phyloP scores from a whole-genome alignment of 2,329 filamentous ascomycete species.

The Fusarium sp. region DNA sequence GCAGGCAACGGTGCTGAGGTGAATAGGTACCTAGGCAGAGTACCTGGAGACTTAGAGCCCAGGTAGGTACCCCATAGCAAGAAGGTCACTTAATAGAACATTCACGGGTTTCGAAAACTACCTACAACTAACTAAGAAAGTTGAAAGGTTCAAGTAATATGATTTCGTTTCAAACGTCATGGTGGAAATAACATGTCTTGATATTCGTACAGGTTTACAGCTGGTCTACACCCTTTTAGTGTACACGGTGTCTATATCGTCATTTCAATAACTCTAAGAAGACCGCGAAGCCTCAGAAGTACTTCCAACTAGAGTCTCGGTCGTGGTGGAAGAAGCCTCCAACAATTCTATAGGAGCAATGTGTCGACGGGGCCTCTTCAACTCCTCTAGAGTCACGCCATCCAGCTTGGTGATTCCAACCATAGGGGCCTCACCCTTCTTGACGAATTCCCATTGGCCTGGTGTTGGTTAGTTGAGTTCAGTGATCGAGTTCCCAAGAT shows the following conservation, averaged over 20 bases:
- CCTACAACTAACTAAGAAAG: too few relatives aligned
- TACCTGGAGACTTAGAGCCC: too few relatives aligned
- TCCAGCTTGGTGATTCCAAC: constrained; percentile 94
- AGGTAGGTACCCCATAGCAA: too few relatives aligned
- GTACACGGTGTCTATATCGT: constrained; percentile 36
- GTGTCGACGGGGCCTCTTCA: constrained; percentile 81
- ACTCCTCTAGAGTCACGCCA: constrained; percentile 80
- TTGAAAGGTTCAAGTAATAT: too few relatives aligned
- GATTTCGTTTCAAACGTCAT: not conserved
- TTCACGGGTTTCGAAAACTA: too few relatives aligned
- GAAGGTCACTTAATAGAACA: not conserved
- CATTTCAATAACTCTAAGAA: constrained; percentile 25
- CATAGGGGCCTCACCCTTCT: constrained; percentile 86
- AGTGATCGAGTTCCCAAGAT: not conserved
- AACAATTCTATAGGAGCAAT: constrained; percentile 58
- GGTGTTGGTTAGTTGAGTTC: constrained; percentile 32
- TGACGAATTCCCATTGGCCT: constrained; percentile 92
- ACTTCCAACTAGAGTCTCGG: constrained; percentile 48
- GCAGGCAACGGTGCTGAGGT: constrained; percentile 29
- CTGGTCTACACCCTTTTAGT: constrained; percentile 38
- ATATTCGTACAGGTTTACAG: constrained; percentile 43
- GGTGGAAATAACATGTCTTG: constrained; percentile 10
- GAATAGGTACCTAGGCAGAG: too few relatives aligned
- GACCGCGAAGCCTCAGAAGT: constrained; percentile 48
- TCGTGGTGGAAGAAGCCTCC: constrained; percentile 47